Evolutionary conservation across 495 filamentous ascomycete species (phyloP).

Genomic region (Aspergillus affinis): DNA sequence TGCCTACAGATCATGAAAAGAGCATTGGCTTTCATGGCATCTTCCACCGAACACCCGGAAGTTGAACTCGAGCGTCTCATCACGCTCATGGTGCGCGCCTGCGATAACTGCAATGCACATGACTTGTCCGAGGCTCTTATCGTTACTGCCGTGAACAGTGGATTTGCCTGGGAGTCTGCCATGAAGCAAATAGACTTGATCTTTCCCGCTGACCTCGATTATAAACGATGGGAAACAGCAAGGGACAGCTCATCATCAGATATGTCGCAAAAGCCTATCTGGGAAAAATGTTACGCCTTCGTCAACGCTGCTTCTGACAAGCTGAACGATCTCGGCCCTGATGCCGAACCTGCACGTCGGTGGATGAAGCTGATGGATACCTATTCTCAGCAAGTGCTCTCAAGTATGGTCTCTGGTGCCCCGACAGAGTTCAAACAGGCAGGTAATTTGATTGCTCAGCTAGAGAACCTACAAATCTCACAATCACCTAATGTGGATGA

Average conservation of each 20-base stretch:
- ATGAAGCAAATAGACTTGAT: conserved; percentile 29
- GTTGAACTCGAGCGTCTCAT: conserved; percentile 35
- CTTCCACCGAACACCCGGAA: conserved; percentile 30
- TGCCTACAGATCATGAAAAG: conserved; percentile 34
- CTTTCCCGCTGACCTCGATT: conserved; percentile 25
- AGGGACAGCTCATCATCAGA: conserved; percentile 17
- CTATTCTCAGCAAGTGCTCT: conserved; percentile 31
- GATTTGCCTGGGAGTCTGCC: conserved; percentile 32
- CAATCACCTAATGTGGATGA: neutral
- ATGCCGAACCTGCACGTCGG: conserved; percentile 13
- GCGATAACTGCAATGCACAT: conserved; percentile 33
- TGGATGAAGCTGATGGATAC: conserved; percentile 25
- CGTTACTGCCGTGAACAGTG: conserved; percentile 36
- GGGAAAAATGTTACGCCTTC: conserved; percentile 41
- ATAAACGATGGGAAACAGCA: conserved; percentile 30
- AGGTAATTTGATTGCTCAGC: neutral
- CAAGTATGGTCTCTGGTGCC: conserved; percentile 17
- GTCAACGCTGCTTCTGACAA: conserved; percentile 28
- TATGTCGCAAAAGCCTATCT: conserved; percentile 22
- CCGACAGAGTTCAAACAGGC: conserved; percentile 5
- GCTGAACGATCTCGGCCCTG: conserved; percentile 23
- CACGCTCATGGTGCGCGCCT: conserved; percentile 40
- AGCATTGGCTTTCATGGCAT: conserved; percentile 36
- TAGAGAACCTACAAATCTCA: neutral
- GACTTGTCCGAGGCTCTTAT: conserved; percentile 37